Conservation (phyloP, 2,329 filamentous ascomycete species). For the Xylaria sp. region DNA sequence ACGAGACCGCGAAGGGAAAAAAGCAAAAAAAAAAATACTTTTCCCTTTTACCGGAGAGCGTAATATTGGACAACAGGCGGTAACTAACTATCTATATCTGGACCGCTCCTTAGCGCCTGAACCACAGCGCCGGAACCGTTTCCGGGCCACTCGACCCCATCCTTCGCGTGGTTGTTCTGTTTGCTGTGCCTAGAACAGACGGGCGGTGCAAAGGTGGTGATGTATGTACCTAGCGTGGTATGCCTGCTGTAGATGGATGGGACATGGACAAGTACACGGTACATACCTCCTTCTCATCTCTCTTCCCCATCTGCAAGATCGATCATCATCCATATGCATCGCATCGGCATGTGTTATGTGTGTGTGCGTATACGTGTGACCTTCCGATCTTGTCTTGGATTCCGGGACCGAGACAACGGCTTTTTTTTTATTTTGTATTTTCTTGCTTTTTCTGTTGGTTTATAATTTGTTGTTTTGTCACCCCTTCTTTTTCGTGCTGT, state of each 20-base stretch:
- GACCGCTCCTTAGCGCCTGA: background rate
- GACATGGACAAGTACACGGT: background rate
- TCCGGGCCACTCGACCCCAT: background rate
- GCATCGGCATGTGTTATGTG: conserved; percentile 9
- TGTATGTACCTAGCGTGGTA: background rate
- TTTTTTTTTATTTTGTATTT: background rate
- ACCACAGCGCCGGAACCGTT: background rate
- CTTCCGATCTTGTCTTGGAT: conserved; percentile 20
- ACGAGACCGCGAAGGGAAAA: no score
- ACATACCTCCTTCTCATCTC: background rate
- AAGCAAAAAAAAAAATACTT: no score
- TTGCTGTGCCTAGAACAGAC: background rate
- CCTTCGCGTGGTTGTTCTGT: background rate
- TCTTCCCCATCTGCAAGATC: conserved; percentile 29
- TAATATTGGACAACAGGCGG: background rate
- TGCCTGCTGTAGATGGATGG: background rate
- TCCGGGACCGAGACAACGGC: conserved; percentile 31
- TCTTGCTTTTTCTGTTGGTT: background rate
- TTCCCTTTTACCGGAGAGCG: no score
- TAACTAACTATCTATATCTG: background rate
- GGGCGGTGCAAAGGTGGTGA: no score
- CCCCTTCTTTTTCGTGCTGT: background rate
- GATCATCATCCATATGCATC: conserved; percentile 25
- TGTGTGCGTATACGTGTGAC: conserved; percentile 6
- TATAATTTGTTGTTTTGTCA: background rate